These are phyloP conservation scores for Begonia masoniana DNA, from an alignment of 306 rosid species.

Conservation along the genomic window DNA sequence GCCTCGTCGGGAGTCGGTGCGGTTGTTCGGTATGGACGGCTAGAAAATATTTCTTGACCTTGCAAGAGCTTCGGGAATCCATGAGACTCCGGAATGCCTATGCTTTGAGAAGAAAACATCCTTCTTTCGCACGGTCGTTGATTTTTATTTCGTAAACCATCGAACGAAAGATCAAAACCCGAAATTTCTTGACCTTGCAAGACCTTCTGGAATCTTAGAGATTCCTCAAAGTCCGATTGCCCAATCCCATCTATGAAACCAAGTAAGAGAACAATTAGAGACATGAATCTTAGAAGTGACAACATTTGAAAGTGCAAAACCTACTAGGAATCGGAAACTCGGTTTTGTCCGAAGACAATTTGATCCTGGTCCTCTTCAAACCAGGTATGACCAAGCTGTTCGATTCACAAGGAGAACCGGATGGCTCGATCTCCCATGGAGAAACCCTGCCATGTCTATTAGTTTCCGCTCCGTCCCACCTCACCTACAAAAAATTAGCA, in stretches of 20 bases:
- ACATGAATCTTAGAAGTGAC: slow-evolving; percentile 3
- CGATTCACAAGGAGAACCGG: slow-evolving; percentile 53
- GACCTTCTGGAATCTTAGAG: slow-evolving; percentile 96
- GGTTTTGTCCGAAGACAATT: slow-evolving; percentile 33
- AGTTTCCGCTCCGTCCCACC: slow-evolving; percentile 84
- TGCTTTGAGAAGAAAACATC: slow-evolving; percentile 52
- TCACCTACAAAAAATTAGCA: slow-evolving; percentile 36
- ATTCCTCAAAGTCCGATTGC: slow-evolving; percentile 85
- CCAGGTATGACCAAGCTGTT: slow-evolving; percentile 48
- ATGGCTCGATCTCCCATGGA: slow-evolving; percentile 96
- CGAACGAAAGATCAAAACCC: slow-evolving; percentile 45
- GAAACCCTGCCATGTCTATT: slow-evolving; percentile 81
- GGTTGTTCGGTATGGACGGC: slow-evolving; percentile 52
- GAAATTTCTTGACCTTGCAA: slow-evolving; percentile 99
- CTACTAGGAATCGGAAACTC: slow-evolving; percentile 72
- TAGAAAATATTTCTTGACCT: slow-evolving; percentile 97
- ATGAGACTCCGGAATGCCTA: slow-evolving; percentile 69
- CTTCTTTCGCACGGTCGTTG: slow-evolving; percentile 44
- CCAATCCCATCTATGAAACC: slow-evolving; percentile 65
- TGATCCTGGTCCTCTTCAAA: slow-evolving; percentile 76
- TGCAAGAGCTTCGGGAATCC: slow-evolving; percentile 99
- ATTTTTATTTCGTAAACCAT: slow-evolving; percentile 35
- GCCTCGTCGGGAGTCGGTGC: slow-evolving; percentile 23
- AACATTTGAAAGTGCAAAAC: slow-evolving; percentile 8
- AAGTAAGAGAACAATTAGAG: slow-evolving; percentile 2